Percentiles rank a stretch among this genome's conserved stretches.
phyloP scores from a whole-genome alignment of 1,139 yeast species.

The Nakaseomyces sp. region DNA sequence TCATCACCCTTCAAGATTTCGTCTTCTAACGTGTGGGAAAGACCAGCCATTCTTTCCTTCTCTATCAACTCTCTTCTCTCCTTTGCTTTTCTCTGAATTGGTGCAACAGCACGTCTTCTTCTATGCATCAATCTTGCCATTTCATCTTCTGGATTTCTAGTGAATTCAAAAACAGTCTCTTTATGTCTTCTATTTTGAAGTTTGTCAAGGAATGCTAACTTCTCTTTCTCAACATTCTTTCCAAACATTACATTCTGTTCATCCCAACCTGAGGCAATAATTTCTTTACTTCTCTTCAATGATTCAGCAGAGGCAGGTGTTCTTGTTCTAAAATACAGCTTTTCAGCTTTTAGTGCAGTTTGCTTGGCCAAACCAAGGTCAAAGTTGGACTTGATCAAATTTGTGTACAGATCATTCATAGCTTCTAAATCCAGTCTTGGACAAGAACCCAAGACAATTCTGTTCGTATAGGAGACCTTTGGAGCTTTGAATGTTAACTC shows the following conservation, averaged over 20 bases:
- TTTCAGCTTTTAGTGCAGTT: conserved; percentile 82
- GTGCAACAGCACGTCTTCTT: conserved; percentile 81
- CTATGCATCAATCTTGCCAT: conserved; percentile 76
- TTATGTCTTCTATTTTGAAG: conserved; percentile 59
- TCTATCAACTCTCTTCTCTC: conserved; percentile 63
- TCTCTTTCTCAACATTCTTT: conserved; percentile 61
- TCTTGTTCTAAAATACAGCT: conserved; percentile 75
- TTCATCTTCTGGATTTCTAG: conserved; percentile 56
- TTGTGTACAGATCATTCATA: conserved; percentile 63
- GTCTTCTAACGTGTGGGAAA: conserved; percentile 63
- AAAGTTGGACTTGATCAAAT: conserved; percentile 52
- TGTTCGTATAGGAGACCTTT: conserved; percentile 59
- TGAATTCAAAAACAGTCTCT: conserved; percentile 91
- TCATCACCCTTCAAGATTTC: conserved; percentile 50
- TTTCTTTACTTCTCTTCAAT: conserved; percentile 73
- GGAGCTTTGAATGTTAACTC: conserved; percentile 38
- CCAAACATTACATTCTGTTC: conserved; percentile 76
- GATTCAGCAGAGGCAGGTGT: conserved; percentile 81
- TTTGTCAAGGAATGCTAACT: conserved; percentile 61
- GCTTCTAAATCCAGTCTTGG: conserved; percentile 69
- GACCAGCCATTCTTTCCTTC: conserved; percentile 68
- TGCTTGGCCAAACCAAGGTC: conserved; percentile 58
- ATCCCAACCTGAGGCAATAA: conserved; percentile 80
- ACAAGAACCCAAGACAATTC: conserved; percentile 74
- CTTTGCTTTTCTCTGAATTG: conserved; percentile 68